A percentile compares a stretch with the other conserved stretches of the same genome.
Conservation (phyloP, 2,329 filamentous ascomycete species). For the Pseudocercospora fuligena region DNA sequence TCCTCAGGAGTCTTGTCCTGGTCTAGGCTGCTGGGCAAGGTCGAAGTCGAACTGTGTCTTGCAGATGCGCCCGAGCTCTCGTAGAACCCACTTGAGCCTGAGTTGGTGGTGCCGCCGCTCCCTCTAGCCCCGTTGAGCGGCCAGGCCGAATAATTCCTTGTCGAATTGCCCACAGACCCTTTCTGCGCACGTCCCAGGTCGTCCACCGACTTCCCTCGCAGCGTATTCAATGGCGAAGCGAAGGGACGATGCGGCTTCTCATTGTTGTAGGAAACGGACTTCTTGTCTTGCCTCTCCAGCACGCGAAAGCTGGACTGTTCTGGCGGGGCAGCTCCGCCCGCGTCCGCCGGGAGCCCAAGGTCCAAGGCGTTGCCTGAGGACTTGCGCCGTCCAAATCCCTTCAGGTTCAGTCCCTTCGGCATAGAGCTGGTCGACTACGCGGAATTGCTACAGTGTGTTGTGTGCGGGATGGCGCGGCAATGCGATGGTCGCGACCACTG, state of each 20-base stretch:
- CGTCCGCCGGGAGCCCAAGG: slow-evolving; percentile 40
- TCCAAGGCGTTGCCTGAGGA: slow-evolving; percentile 61
- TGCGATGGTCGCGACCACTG: slow-evolving; percentile 13
- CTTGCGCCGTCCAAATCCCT: slow-evolving; percentile 58
- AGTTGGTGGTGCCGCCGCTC: slow-evolving; percentile 56
- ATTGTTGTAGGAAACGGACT: slow-evolving; percentile 41
- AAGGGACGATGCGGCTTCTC: slow-evolving; percentile 39
- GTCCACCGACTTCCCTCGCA: slow-evolving; percentile 41
- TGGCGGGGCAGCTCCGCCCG: slow-evolving; percentile 22
- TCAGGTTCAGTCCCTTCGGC: slow-evolving; percentile 60
- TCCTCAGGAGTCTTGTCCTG: slow-evolving; percentile 41
- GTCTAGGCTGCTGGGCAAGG: slow-evolving; percentile 61
- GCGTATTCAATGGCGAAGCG: slow-evolving; percentile 41
- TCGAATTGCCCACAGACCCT: slow-evolving; percentile 27
- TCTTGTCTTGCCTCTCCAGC: slow-evolving; percentile 56
- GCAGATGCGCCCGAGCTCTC: slow-evolving; percentile 51
- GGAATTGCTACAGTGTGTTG: slow-evolving; percentile 15
- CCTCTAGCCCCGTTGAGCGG: slow-evolving; percentile 47
- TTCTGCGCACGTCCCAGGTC: slow-evolving; percentile 34
- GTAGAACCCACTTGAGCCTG: slow-evolving; percentile 51
- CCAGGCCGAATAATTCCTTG: slow-evolving; percentile 21
- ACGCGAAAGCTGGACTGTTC: slow-evolving; percentile 57
- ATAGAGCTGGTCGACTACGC: slow-evolving; percentile 42
- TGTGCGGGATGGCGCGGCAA: slow-evolving; percentile 10
- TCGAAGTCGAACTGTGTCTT: slow-evolving; percentile 60